Percentiles rank a stretch among this genome's conserved stretches.
These are phyloP conservation scores for Sphagnum contortum DNA, from an alignment of 225 moss, liverwort and hornwort species.

Conservation along the genomic window DNA sequence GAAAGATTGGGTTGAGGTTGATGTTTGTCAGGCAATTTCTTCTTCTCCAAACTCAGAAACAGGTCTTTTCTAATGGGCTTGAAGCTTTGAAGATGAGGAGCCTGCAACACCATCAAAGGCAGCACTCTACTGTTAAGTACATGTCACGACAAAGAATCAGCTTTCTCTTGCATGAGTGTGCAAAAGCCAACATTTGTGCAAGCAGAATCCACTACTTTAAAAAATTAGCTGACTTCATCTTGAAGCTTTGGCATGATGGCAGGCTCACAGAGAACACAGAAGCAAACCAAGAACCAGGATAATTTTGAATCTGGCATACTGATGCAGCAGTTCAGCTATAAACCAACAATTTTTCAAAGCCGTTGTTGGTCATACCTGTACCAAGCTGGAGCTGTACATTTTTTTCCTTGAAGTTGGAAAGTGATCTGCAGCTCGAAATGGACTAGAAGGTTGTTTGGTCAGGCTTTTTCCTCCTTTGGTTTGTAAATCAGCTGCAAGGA, in stretches of 20 bases:
- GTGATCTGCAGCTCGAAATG: not conserved
- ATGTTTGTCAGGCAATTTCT: too few species aligned
- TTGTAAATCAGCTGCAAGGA: constrained; percentile 7
- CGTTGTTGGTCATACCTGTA: constrained; percentile 14
- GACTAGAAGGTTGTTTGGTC: constrained; percentile 23
- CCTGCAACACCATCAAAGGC: too few species aligned
- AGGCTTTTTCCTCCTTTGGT: constrained; percentile 18
- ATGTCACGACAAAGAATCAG: too few species aligned
- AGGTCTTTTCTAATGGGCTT: too few species aligned
- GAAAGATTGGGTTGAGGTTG: too few species aligned
- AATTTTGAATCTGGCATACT: not conserved
- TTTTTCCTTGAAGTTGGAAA: not conserved
- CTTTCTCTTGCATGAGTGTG: too few species aligned
- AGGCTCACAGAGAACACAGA: constrained; percentile 4
- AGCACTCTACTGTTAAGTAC: too few species aligned
- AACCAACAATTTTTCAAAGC: not conserved
- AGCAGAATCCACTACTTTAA: not conserved
- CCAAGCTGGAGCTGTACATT: constrained; percentile 10
- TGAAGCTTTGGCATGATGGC: constrained; percentile 26
- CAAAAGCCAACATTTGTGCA: too few species aligned
- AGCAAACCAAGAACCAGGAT: not conserved
- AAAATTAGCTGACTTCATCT: constrained; percentile 4
- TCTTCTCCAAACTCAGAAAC: too few species aligned
- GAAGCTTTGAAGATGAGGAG: too few species aligned
- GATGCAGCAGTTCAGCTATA: too few species aligned